phyloP scores from a whole-genome alignment of 2,329 filamentous ascomycete genomes.

The Aspergillus tamarii region DNA sequence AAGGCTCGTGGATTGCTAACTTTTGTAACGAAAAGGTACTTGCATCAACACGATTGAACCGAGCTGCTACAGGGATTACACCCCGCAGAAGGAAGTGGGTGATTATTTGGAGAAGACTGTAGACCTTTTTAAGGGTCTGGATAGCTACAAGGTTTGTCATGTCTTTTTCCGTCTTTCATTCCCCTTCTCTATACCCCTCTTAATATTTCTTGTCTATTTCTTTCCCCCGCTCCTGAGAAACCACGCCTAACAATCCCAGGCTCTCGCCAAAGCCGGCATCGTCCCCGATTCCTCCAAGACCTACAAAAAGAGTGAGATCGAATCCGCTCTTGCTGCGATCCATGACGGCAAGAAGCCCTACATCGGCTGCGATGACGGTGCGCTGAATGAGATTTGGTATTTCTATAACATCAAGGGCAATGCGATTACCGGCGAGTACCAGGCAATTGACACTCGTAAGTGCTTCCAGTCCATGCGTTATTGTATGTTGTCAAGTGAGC shows the following conservation, averaged over 20 bases:
- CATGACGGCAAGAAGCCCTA: conserved; percentile 55
- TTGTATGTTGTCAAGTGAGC: background rate
- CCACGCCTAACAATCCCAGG: conserved; percentile 31
- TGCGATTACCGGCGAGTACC: conserved; percentile 63
- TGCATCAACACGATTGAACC: conserved; percentile 71
- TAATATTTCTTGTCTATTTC: background rate
- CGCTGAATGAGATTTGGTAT: conserved; percentile 61
- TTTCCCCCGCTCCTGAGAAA: background rate
- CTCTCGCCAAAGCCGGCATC: conserved; percentile 60
- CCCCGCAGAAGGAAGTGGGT: conserved; percentile 59
- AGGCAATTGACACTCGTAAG: conserved; percentile 55
- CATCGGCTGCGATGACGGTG: conserved; percentile 52
- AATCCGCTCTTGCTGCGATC: conserved; percentile 52
- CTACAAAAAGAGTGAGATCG: conserved; percentile 56
- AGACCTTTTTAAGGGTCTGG: conserved; percentile 58
- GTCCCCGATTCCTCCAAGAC: conserved; percentile 53
- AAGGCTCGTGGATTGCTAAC: background rate
- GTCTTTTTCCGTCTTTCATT: background rate
- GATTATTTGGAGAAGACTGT: conserved; percentile 61
- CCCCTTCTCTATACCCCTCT: background rate
- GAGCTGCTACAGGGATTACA: conserved; percentile 63
- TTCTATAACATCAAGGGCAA: conserved; percentile 57
- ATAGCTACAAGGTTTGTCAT: conserved; percentile 53
- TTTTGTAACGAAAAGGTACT: conserved; percentile 48
- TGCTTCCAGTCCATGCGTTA: conserved; percentile 12